Evolutionary conservation across 2,329 filamentous ascomycete genomes (phyloP).

Genomic region (Exserohilum turcica): DNA sequence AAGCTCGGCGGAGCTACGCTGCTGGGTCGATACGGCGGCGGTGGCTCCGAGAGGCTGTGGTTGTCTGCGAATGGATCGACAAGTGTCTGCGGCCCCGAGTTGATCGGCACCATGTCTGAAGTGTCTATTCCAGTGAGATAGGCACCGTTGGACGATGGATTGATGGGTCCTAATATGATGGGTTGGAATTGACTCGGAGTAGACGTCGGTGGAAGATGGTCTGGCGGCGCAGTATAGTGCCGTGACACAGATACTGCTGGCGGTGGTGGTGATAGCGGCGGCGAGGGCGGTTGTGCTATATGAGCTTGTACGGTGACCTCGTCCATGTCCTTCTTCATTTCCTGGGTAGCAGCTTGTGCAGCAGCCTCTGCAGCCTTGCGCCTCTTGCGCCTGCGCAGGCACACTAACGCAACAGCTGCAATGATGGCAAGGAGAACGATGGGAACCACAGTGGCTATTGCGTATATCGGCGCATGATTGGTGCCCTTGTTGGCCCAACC

Average conservation of each 20-base stretch:
- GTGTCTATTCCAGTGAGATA: conserved; percentile 49
- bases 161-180: conserved; percentile 44
- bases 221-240: conserved; percentile 21
- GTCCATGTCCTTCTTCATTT: conserved; percentile 36
- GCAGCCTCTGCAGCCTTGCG: conserved; percentile 21
- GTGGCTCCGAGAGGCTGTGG: conserved; percentile 38
- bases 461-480: conserved; percentile 25
- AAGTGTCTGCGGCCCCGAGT: conserved; percentile 27
- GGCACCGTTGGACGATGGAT: conserved; percentile 35
- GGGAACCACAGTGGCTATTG: conserved; percentile 32
- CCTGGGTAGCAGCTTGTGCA: conserved; percentile 17
- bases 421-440: conserved; percentile 34
- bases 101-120: conserved; percentile 43
- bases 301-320: conserved; percentile 19
- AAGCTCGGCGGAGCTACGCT: conserved; percentile 39
- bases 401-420: conserved; percentile 30
- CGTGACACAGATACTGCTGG: conserved; percentile 10
- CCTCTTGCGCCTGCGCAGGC: conserved; percentile 39
- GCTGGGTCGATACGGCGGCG: conserved; percentile 45
- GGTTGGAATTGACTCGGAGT: conserved; percentile 27
- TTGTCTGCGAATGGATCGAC: conserved; percentile 41
- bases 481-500: conserved; percentile 7
- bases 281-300: conserved; percentile 24
- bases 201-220: conserved; percentile 25
- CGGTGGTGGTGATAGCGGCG: not conserved